These are phyloP conservation scores for Leptographium radiaticola DNA, from an alignment of 2,329 filamentous ascomycete species.

Conservation along the genomic window DNA sequence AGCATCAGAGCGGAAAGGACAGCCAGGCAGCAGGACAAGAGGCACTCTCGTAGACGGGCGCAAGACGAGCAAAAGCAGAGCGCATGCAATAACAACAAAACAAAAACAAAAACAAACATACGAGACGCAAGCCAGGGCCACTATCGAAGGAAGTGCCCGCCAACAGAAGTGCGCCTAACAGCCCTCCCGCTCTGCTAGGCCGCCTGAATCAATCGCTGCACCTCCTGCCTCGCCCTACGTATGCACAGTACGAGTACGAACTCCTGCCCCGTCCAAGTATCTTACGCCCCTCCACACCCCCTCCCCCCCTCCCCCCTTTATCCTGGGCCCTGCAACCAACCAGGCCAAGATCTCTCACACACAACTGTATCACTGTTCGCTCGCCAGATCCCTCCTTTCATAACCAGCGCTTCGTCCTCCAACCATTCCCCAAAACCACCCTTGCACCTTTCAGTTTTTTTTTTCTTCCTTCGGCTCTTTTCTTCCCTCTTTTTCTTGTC, in stretches of 20 bases:
- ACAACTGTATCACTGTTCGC: conserved; percentile 24
- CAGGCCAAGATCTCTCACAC: conserved; percentile 26
- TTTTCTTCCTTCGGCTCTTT: neutral
- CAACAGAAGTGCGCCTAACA: neutral
- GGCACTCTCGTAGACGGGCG: no score
- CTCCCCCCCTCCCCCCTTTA: neutral
- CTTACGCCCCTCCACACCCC: neutral
- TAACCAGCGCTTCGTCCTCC: conserved; percentile 14
- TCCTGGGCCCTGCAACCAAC: neutral
- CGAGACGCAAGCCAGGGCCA: neutral
- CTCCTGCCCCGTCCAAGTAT: no score
- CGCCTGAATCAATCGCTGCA: neutral
- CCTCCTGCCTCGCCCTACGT: no score
- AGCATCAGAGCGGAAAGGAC: neutral
- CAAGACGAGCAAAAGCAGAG: neutral
- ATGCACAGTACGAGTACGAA: no score
- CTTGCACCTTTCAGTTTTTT: neutral
- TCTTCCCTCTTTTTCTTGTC: conserved; percentile 2
- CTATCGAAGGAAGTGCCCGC: no score
- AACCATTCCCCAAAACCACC: neutral
- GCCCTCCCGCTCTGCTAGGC: neutral
- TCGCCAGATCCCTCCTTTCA: conserved; percentile 21
- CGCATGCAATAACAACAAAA: no score
- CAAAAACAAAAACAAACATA: neutral
- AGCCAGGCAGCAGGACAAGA: neutral